These are phyloP conservation scores for Scleromitrula shiraiana DNA, from an alignment of 2,329 filamentous ascomycete species.

Conservation along the genomic window DNA sequence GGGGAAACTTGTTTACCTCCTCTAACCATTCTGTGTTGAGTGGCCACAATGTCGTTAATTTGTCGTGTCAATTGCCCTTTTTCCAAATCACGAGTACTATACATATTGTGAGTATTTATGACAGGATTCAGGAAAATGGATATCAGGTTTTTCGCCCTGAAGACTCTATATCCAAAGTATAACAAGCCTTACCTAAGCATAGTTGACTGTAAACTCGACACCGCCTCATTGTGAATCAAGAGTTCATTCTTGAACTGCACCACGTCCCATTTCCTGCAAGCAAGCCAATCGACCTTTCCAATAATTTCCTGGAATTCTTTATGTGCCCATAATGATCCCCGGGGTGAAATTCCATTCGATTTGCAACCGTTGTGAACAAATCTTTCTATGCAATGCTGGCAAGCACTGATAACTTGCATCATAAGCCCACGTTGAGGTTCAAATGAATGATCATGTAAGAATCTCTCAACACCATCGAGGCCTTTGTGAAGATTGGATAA, in stretches of 20 bases:
- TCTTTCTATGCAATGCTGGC: constrained; percentile 7
- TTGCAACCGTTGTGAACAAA: constrained; percentile 9
- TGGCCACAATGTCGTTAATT: constrained; percentile 8
- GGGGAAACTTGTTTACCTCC: background rate
- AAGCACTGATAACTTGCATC: constrained; percentile 8
- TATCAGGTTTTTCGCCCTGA: too few relatives aligned
- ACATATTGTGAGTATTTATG: background rate
- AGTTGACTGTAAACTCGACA: constrained; percentile 1
- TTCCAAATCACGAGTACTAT: background rate
- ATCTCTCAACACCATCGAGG: constrained; percentile 7
- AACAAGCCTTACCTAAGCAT: background rate
- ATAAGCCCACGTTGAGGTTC: constrained; percentile 4
- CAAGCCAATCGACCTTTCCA: constrained; percentile 4
- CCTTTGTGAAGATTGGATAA: constrained; percentile 3
- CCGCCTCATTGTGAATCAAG: constrained; percentile 6
- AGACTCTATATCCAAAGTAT: background rate
- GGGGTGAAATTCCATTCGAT: constrained; percentile 4
- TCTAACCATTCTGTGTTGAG: constrained; percentile 7
- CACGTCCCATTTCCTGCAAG: constrained; percentile 8
- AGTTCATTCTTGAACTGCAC: constrained; percentile 7
- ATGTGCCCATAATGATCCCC: constrained; percentile 7
- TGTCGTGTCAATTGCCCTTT: constrained; percentile 7
- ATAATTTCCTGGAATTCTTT: constrained; percentile 6
- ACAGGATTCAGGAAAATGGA: background rate
- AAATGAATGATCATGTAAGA: constrained; percentile 2